phyloP scores from a whole-genome alignment of 805 yeast species.

The Schizosaccharomyces cryophilus region DNA sequence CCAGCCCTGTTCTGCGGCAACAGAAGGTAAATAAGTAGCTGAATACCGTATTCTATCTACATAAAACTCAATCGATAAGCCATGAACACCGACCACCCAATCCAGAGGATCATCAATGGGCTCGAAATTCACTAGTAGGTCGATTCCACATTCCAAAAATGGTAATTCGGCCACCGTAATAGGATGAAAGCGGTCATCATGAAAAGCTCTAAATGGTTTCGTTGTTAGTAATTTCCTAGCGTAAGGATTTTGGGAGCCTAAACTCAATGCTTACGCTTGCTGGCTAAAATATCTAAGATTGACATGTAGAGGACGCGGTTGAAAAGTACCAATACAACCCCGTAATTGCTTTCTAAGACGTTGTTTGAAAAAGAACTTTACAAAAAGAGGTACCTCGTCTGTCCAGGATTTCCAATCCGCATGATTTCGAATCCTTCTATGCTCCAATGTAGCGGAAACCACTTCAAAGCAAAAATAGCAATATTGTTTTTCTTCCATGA shows the following conservation, averaged over 20 bases:
- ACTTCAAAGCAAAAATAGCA: background rate
- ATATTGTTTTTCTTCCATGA: background rate
- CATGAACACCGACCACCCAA: constrained; percentile 71
- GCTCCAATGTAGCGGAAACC: background rate
- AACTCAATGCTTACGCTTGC: background rate
- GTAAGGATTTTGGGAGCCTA: too few relatives aligned
- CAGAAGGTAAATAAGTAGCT: constrained; percentile 79
- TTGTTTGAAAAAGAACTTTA: background rate
- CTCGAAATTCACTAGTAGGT: constrained; percentile 20
- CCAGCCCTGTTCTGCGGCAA: constrained; percentile 76
- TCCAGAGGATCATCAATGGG: constrained; percentile 28
- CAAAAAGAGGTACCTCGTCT: background rate
- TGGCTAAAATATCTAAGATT: background rate
- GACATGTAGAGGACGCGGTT: background rate
- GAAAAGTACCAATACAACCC: background rate
- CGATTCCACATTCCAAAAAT: constrained; percentile 21
- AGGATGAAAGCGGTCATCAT: constrained; percentile 58
- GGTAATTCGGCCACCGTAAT: constrained; percentile 31
- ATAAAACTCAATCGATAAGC: constrained; percentile 36
- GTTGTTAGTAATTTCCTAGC: too few relatives aligned
- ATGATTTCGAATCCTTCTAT: background rate
- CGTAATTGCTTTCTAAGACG: background rate
- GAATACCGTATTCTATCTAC: constrained; percentile 16
- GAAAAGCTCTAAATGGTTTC: constrained; percentile 25
- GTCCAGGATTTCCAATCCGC: background rate